Conservation (phyloP, 257 asterid species). For the Linderniella brevidens region DNA sequence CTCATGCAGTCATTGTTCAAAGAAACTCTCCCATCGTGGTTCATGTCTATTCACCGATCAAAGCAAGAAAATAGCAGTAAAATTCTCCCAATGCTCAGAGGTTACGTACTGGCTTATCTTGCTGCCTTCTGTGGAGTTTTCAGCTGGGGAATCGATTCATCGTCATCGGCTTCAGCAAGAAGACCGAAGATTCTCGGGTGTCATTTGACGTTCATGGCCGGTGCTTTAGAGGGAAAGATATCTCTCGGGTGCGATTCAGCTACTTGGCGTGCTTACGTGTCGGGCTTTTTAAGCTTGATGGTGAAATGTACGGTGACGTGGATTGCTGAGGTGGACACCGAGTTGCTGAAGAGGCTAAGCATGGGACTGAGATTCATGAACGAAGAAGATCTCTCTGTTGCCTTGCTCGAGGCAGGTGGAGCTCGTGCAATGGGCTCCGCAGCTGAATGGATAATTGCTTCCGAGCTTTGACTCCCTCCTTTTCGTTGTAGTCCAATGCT, state of each 20-base stretch:
- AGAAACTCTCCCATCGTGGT: slow-evolving; percentile 93
- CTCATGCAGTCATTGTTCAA: slow-evolving; percentile 62
- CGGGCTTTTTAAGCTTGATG: slow-evolving; percentile 66
- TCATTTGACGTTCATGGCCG: slow-evolving; percentile 69
- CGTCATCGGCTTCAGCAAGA: slow-evolving; percentile 47
- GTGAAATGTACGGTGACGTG: slow-evolving; percentile 58
- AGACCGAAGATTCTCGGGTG: slow-evolving; percentile 49
- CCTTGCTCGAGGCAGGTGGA: slow-evolving; percentile 70
- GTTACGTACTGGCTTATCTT: slow-evolving; percentile 70
- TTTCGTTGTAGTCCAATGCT: too few relatives aligned
- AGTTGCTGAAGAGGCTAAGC: slow-evolving; percentile 51
- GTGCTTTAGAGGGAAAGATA: slow-evolving; percentile 57
- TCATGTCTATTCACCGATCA: slow-evolving; percentile 41
- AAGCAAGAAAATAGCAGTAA: slow-evolving; percentile 23
- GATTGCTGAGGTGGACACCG: slow-evolving; percentile 45
- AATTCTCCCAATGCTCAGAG: slow-evolving; percentile 46
- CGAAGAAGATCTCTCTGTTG: slow-evolving; percentile 74
- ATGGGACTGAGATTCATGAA: slow-evolving; percentile 54
- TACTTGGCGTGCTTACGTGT: slow-evolving; percentile 84
- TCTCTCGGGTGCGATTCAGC: slow-evolving; percentile 70
- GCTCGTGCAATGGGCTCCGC: slow-evolving; percentile 71
- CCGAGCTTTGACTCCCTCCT: slow-evolving; percentile 13
- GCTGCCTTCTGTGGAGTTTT: slow-evolving; percentile 60
- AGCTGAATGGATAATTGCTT: slow-evolving; percentile 48
- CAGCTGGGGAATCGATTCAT: slow-evolving; percentile 58